Evolutionary conservation across 2,329 filamentous ascomycete genomes (phyloP).

Genomic region (Tolypocladium tundrense): DNA sequence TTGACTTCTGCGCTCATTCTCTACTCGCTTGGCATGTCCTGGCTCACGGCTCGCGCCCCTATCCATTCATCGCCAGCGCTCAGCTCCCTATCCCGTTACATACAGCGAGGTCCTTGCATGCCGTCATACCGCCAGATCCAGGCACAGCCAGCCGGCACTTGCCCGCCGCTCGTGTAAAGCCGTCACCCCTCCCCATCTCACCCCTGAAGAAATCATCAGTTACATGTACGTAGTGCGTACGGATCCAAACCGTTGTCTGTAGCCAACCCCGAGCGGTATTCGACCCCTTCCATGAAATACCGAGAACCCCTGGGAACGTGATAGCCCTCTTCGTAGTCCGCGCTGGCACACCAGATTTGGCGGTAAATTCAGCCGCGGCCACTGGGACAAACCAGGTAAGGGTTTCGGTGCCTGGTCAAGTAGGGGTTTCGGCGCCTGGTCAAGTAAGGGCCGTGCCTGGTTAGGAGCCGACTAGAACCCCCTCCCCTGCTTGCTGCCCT

Average conservation of each 20-base stretch:
- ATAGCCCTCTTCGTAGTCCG: background rate
- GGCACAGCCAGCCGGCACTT: background rate
- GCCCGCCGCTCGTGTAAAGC: background rate
- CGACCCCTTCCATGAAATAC: background rate
- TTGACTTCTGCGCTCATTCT: background rate
- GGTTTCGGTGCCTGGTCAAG: background rate
- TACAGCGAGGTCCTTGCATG: background rate
- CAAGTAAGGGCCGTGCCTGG: background rate
- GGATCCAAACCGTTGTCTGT: background rate
- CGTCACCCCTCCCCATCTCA: background rate
- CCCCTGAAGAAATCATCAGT: background rate
- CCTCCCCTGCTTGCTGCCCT: constrained; percentile 28
- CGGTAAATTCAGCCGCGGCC: too few species aligned
- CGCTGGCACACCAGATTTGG: too few species aligned
- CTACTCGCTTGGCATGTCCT: background rate
- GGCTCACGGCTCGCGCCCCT: background rate
- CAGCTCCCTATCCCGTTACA: background rate
- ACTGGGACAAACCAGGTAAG: background rate
- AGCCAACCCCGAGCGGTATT: background rate
- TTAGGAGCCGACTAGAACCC: constrained; percentile 20
- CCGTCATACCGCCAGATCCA: background rate
- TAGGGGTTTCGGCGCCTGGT: too few species aligned
- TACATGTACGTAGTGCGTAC: background rate
- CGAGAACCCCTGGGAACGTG: background rate
- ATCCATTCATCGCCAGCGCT: background rate